Evolutionary conservation across 2,329 filamentous ascomycete species (phyloP).

Genomic region (Aspergillus udagawae): DNA sequence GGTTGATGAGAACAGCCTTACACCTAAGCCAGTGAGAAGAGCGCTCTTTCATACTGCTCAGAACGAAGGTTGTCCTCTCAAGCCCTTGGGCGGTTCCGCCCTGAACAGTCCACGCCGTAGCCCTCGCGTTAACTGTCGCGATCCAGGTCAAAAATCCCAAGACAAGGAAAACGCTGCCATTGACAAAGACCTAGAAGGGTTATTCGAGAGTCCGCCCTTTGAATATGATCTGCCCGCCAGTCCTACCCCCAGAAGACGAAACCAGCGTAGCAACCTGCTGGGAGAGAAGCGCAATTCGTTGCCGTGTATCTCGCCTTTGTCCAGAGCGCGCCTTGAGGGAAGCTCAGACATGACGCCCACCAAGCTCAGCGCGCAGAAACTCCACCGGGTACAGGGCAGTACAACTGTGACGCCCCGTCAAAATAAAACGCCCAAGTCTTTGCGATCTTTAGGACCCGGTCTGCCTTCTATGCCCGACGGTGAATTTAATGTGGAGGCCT

Average conservation of each 20-base stretch:
- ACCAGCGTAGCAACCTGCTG: constrained; percentile 42
- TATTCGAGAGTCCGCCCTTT: constrained; percentile 61
- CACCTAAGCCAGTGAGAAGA: constrained; percentile 51
- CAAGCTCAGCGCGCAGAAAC: constrained; percentile 29
- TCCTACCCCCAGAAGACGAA: constrained; percentile 50
- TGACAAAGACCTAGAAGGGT: constrained; percentile 50
- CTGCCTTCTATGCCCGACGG: constrained; percentile 19
- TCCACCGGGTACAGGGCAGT: constrained; percentile 30
- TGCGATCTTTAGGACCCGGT: constrained; percentile 14
- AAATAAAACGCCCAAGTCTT: constrained; percentile 23
- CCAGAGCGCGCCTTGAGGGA: constrained; percentile 20
- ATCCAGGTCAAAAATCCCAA: constrained; percentile 36
- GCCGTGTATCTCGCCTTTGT: constrained; percentile 34
- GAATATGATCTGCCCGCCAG: constrained; percentile 54
- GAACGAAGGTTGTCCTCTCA: constrained; percentile 31
- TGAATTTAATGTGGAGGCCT: constrained; percentile 22
- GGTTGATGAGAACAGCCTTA: constrained; percentile 49
- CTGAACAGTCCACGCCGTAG: constrained; percentile 49
- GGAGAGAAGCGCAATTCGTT: constrained; percentile 35
- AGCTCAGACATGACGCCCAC: constrained; percentile 22
- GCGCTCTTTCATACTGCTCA: constrained; percentile 41
- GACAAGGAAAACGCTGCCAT: constrained; percentile 58
- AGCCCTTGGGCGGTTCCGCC: constrained; percentile 32
- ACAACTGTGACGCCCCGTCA: constrained; percentile 18
- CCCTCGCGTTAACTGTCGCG: constrained; percentile 33